phyloP scores from a whole-genome alignment of 139 green algal genomes.

The Chlamydomonas schloesseri region DNA sequence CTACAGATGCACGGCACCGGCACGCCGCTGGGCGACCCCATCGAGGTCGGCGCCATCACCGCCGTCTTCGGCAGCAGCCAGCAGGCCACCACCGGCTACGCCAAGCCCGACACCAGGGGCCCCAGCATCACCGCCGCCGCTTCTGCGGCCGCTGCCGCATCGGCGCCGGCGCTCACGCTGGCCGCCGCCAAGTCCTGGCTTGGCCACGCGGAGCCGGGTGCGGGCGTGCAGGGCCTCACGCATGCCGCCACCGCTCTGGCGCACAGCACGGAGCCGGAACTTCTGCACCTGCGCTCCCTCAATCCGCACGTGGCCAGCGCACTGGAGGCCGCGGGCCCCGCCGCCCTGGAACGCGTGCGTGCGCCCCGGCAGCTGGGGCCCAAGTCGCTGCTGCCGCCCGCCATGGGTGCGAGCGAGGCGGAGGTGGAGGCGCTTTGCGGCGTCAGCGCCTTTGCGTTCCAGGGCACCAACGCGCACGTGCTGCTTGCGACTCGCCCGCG shows the following conservation, averaged over 20 bases:
- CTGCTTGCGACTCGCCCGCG: slow-evolving; percentile 21
- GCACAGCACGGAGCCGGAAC: slow-evolving; percentile 27
- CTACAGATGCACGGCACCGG: slow-evolving; percentile 82
- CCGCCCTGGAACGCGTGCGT: slow-evolving; percentile 8
- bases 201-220: slow-evolving; percentile 74
- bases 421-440: slow-evolving; percentile 47
- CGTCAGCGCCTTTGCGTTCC: slow-evolving; percentile 86
- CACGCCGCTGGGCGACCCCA: slow-evolving; percentile 81
- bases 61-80: slow-evolving; percentile 44
- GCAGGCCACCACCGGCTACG: not conserved
- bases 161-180: slow-evolving; percentile 34
- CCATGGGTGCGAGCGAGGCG: not conserved
- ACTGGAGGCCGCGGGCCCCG: slow-evolving; percentile 26
- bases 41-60: slow-evolving; percentile 79
- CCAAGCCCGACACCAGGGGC: slow-evolving; percentile 37
- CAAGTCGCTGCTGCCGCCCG: not conserved
- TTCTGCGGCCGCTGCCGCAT: slow-evolving; percentile 32
- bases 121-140: slow-evolving; percentile 56
- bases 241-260: slow-evolving; percentile 33
- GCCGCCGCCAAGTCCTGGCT: slow-evolving; percentile 59
- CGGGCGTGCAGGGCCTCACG: slow-evolving; percentile 66
- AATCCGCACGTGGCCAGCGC: slow-evolving; percentile 68
- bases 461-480: slow-evolving; percentile 77
- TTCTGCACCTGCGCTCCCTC: slow-evolving; percentile 61
- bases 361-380: slow-evolving; percentile 13